A percentile compares a stretch with the other conserved stretches of the same genome.
Conservation (phyloP, 352 stramenopile genomes). For the Pythium apleroticum region DNA sequence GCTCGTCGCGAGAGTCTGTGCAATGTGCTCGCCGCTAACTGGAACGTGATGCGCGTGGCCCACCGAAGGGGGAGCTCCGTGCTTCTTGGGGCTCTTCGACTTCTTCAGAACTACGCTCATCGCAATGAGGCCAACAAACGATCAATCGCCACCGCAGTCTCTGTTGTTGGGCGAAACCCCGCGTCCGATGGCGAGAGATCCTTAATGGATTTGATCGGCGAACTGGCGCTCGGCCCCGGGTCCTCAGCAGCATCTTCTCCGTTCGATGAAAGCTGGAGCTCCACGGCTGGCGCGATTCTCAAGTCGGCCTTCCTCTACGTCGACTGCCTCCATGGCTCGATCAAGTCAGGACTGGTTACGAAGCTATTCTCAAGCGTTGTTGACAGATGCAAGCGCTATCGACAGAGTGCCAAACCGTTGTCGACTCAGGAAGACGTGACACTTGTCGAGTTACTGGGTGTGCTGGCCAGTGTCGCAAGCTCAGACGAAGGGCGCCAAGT, state of each 20-base stretch:
- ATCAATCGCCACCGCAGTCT: slow-evolving; percentile 23
- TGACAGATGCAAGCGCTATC: slow-evolving; percentile 34
- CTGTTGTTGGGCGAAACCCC: neutral
- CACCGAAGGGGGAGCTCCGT: slow-evolving; percentile 39
- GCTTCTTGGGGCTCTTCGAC: slow-evolving; percentile 40
- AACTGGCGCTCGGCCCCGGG: slow-evolving; percentile 10
- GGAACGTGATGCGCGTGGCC: slow-evolving; percentile 54
- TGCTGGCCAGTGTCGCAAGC: slow-evolving; percentile 44
- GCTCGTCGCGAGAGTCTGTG: slow-evolving; percentile 33
- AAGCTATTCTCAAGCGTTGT: slow-evolving; percentile 40
- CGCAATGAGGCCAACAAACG: slow-evolving; percentile 42
- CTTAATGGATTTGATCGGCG: slow-evolving; percentile 19
- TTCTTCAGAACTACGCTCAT: slow-evolving; percentile 51
- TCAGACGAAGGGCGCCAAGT: slow-evolving; percentile 46
- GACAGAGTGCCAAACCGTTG: slow-evolving; percentile 3
- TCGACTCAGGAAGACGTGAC: slow-evolving; percentile 29
- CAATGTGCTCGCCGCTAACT: slow-evolving; percentile 46
- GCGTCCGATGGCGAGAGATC: slow-evolving; percentile 3
- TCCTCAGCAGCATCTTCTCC: neutral
- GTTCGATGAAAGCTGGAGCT: slow-evolving; percentile 20
- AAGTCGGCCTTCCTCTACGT: slow-evolving; percentile 44
- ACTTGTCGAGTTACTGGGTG: slow-evolving; percentile 42
- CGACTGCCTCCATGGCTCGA: slow-evolving; percentile 46
- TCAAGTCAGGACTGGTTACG: slow-evolving; percentile 44
- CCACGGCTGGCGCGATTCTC: slow-evolving; percentile 43